Evolutionary conservation across 352 stramenopile species (phyloP), one percentile per base, ranked within the genome.

Genomic region (Phytophthora citricola): DNA sequence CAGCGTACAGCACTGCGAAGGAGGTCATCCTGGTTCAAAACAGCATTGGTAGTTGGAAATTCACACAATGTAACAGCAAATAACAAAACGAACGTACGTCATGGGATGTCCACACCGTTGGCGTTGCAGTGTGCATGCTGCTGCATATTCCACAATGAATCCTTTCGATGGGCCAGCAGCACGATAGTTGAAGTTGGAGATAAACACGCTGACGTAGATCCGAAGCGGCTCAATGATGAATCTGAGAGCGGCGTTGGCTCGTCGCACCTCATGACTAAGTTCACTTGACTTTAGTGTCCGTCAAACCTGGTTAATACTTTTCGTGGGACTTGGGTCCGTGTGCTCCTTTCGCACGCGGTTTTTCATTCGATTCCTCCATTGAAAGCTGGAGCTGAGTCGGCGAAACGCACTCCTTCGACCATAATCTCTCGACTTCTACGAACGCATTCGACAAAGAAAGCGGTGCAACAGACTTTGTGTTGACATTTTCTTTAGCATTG

Each of bases 1-100:
- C 22, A 41, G 7, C 50, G 39, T 1, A 75, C 32, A 38, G 49
- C 61, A 56, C 8, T 41, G 6, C 54, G 66, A 48, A 75, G 66
- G 26, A 67, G 36, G 9, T 63, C 36, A n/a, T 74, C 45, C 66
- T 70, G 47, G 15, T 55, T 40, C 20, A n/a, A 0, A 34, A 48
- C 5, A 10, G 7, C 15, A 41, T 8, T 7, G n/a, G 22, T n/a
- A 43, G 38, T 10, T n/a, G 7, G 4, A 43, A 20, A 22, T 10
- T 22, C 14, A 22, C 11, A 43, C 36, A 17, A 43, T 12, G 5
- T 17, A 43, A 9, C 12, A 43, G 9, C 5, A 17, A 38, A 36
- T 20, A 20, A 0, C 17, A 20, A 20, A 20, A 20, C 5, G 2
- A 26, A 63, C 46, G 4, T 60, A 73, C 65, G 31, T 73, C 52